A percentile compares a stretch with the other conserved stretches of the same genome.
phyloP scores from a whole-genome alignment of 2,329 filamentous ascomycete species.

The Aspergillus persii region DNA sequence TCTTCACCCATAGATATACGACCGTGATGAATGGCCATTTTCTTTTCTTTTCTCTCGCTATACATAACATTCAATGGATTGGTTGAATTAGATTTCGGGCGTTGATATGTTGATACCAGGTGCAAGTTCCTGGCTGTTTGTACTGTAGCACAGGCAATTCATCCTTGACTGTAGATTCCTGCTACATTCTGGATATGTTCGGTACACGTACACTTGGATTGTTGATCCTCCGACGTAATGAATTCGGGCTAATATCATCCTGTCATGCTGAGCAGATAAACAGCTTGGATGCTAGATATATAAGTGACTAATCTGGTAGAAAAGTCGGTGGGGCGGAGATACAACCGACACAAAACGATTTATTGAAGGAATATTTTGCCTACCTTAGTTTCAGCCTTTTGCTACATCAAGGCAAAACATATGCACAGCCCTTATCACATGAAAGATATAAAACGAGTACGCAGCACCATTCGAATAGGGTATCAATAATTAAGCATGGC shows the following conservation, averaged over 20 bases:
- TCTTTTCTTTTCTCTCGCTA: not conserved
- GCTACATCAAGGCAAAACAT: too few relatives aligned
- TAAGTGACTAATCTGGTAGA: too few relatives aligned
- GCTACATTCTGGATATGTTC: too few relatives aligned
- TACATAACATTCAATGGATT: not conserved
- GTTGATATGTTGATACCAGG: not conserved
- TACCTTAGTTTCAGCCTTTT: too few relatives aligned
- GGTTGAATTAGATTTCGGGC: not conserved
- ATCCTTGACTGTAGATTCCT: not conserved
- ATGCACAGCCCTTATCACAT: not conserved
- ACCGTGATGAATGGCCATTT: not conserved
- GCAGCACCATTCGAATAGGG: not conserved
- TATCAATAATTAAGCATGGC: not conserved
- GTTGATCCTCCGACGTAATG: too few relatives aligned
- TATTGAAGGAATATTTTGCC: too few relatives aligned
- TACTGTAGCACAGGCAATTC: not conserved
- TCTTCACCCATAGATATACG: not conserved
- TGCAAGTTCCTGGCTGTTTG: not conserved
- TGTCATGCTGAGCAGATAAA: too few relatives aligned
- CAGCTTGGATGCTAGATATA: too few relatives aligned
- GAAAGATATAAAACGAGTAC: not conserved
- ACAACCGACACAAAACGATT: too few relatives aligned
- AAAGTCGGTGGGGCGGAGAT: too few relatives aligned
- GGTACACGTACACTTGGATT: too few relatives aligned
- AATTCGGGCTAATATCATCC: too few relatives aligned